Evolutionary conservation across 257 asterid genomes (phyloP), one percentile per base, ranked within the genome.

Genomic region (Nicotiana attenuata): DNA sequence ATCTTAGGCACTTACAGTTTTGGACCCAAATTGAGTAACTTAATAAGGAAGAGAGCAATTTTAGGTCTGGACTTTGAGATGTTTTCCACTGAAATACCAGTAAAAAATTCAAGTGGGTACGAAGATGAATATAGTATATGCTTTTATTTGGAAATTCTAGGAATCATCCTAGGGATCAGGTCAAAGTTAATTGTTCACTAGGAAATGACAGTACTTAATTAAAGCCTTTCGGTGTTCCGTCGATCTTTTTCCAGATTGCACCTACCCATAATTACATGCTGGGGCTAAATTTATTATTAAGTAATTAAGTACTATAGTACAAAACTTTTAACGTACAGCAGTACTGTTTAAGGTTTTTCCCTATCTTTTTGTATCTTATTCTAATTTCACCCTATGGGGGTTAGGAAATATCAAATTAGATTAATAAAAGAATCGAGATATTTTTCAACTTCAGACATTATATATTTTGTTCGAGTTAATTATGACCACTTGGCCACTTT

Each of bases 31-130:
- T 77, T 68, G 22, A 57, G 14, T 56, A 71, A 63, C 59, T 52
- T 22, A 31, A 22, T 20, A 3, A 60, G 17, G 50, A n/a, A 2
- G 29, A 2, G 10, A 14, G 29, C 35, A 45, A 15, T 28, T 64
- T 11, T 65, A 1, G 1, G 11, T 13, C 9, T 55, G 56, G 76
- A 66, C n/a, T 56, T 83, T 73, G 84, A 83, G 87, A 80, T 83
- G 88, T 83, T 83, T 82, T 76, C 88, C 90, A 87, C 90, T 87
- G 38, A 24, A 77, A 73, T 59, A 55, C 65, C 78, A 28, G 47
- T 29, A 45, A 65, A 65, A 73, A 22, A 13, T 60, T 35, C 83
- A 73, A 81, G 83, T 85, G 29, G 29, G 80, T 22, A 63, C 59
- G 38, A 11, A 5, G 31, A 83, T 17, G 77, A 29, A 65, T 45